Base-by-base conservation (phyloP, 331 rosid species). In the Acacia concinna region DNA sequence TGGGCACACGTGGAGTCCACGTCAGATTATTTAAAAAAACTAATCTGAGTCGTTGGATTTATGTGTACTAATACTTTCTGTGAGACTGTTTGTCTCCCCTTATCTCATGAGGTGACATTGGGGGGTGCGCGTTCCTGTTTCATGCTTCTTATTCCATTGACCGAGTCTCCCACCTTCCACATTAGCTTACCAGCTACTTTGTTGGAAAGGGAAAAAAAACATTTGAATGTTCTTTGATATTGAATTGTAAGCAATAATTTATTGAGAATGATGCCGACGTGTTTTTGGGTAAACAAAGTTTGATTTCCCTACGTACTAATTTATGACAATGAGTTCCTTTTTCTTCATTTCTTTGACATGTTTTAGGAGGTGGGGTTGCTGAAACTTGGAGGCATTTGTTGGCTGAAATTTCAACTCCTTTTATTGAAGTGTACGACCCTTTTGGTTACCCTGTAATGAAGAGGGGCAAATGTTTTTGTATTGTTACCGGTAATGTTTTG, bases 191-290 rank as follows among this genome's bases (percentile, higher is more conserved):
- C 10, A 15, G 12, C 1, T 62, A 1, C 44, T 32, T n/a, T n/a
- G n/a, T n/a, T 15, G 14, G 17, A 21, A 7, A 8, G 43, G 0
- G 3, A 14, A 14, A 40, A 11, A 25, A 21, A 10, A 10, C 52
- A 12, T 40, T 40, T 82, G 64, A 72, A 76, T 82, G 57, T 38
- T 47, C 30, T 10, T 66, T 60, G 78, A 76, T 67, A 35, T 71
- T 82, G 82, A 65, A 75, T 38, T 65, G 82, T 56, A 46, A 30
- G 21, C 66, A 62, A 34, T 52, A 4, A 59, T 54, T 76, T 52
- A n/a, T 38, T 34, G 23, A n/a, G 68, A 73, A 65, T 54, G 28
- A 34, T 15, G 49, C 70, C 17, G 47, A 73, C 62, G n/a, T 62
- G 68, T 34, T 59, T 23, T 54, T 5, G 4, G 73, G 68, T 63